phyloP scores from a whole-genome alignment of 1,139 yeast species.

The Spencermartinsiella ligniputridi region DNA sequence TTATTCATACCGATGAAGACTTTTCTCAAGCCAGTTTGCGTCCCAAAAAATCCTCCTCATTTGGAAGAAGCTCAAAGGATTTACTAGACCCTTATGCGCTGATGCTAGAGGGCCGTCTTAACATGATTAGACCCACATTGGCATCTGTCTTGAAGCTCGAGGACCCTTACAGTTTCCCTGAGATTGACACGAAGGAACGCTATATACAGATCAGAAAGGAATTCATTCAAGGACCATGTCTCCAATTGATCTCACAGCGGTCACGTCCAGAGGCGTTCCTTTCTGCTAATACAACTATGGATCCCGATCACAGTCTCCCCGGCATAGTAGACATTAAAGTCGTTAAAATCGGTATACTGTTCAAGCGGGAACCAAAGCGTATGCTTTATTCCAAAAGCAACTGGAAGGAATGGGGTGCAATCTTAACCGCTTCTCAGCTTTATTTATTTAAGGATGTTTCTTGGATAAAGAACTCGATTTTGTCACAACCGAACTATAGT shows the following conservation, averaged over 20 bases:
- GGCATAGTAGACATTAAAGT: constrained; percentile 39
- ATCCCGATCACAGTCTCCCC: constrained; percentile 31
- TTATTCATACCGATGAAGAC: constrained; percentile 40
- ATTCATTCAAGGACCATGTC: constrained; percentile 32
- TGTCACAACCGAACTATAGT: constrained; percentile 8
- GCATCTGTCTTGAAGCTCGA: constrained; percentile 24
- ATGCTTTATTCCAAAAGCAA: constrained; percentile 30
- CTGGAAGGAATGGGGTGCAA: constrained; percentile 42
- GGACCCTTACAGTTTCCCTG: constrained; percentile 30
- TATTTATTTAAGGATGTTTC: constrained; percentile 39
- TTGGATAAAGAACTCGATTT: constrained; percentile 32
- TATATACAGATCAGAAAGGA: constrained; percentile 29
- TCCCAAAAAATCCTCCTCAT: constrained; percentile 18
- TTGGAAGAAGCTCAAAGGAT: constrained; percentile 31
- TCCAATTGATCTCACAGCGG: constrained; percentile 35
- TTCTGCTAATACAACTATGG: constrained; percentile 22
- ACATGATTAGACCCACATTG: constrained; percentile 33
- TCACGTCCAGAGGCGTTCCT: constrained; percentile 37
- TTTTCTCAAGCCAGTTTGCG: constrained; percentile 11
- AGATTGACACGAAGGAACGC: constrained; percentile 24
- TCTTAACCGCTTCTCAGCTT: constrained; percentile 39
- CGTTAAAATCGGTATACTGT: constrained; percentile 38
- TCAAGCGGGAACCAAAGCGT: constrained; percentile 36
- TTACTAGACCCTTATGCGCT: constrained; percentile 38
- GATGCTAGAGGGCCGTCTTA: constrained; percentile 35